Conservation (phyloP, 2,329 filamentous ascomycete species). For the Juglanconis oblonga region DNA sequence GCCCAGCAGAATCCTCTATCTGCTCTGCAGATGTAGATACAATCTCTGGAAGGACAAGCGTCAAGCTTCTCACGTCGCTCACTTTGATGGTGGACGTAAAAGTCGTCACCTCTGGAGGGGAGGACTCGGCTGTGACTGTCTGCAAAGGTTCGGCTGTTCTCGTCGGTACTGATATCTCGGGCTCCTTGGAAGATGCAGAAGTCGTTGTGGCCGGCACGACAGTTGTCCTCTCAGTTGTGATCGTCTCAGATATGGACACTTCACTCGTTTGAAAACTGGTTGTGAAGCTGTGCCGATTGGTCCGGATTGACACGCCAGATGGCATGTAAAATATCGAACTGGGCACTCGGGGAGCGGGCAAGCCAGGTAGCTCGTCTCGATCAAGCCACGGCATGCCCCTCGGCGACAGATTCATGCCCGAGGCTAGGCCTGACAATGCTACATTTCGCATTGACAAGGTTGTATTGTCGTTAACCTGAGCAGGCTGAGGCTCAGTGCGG, state of each 20-base stretch:
- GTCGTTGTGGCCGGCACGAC: too few relatives aligned
- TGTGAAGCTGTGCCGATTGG: too few relatives aligned
- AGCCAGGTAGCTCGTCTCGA: neutral
- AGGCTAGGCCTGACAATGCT: neutral
- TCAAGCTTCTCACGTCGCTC: neutral
- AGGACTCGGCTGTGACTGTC: neutral
- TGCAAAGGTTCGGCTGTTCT: too few relatives aligned
- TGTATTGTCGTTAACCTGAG: neutral
- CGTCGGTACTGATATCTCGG: neutral
- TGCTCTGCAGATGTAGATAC: neutral
- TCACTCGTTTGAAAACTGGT: too few relatives aligned
- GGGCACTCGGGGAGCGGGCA: neutral
- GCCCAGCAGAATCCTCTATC: neutral
- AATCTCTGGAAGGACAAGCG: neutral
- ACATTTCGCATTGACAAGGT: neutral
- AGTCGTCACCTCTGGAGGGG: neutral
- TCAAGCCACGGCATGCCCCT: neutral
- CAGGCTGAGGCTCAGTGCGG: neutral
- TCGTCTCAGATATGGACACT: too few relatives aligned
- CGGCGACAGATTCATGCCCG: neutral
- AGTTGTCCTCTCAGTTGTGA: too few relatives aligned
- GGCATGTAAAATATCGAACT: neutral
- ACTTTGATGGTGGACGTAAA: neutral
- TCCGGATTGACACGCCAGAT: too few relatives aligned
- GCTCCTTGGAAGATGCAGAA: neutral